These are phyloP conservation scores for Umbelopsis vinacea DNA, from an alignment of 192 early-diverging fungal species.

Conservation along the genomic window DNA sequence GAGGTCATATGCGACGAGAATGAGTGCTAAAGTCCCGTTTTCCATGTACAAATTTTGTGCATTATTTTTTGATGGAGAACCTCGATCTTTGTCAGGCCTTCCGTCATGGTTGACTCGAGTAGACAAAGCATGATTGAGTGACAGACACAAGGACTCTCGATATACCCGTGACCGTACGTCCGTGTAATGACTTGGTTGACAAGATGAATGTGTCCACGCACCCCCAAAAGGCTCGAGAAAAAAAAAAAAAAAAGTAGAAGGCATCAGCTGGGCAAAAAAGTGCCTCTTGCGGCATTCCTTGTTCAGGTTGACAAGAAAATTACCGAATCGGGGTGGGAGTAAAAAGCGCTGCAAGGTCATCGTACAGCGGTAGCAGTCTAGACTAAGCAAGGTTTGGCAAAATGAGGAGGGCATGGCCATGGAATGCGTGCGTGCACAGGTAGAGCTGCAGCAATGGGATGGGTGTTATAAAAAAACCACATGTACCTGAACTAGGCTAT, in stretches of 20 bases:
- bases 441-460: not conserved
- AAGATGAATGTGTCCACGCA: not conserved
- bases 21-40: not conserved
- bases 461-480: not conserved
- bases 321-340: not conserved
- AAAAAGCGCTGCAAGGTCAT: no score
- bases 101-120: not conserved
- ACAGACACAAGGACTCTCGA: not conserved
- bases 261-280: conserved; percentile 11
- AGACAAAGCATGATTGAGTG: not conserved
- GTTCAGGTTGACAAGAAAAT: conserved; percentile 3
- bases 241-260: conserved; percentile 5
- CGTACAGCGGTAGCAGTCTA: no score
- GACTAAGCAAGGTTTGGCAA: not conserved
- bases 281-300: conserved; percentile 1
- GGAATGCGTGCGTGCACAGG: not conserved
- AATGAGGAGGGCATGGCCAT: not conserved
- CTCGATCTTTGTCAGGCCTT: not conserved
- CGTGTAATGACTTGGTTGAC: conserved; percentile 3
- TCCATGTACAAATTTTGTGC: not conserved
- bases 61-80: not conserved
- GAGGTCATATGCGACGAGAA: not conserved
- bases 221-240: not conserved
- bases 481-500: conserved; percentile 13
- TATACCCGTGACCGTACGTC: conserved; percentile 12